Evolutionary conservation across 768 basidiomycete species (phyloP), one percentile per base, ranked within the genome.

Genomic region (Dentipellis fragilis): DNA sequence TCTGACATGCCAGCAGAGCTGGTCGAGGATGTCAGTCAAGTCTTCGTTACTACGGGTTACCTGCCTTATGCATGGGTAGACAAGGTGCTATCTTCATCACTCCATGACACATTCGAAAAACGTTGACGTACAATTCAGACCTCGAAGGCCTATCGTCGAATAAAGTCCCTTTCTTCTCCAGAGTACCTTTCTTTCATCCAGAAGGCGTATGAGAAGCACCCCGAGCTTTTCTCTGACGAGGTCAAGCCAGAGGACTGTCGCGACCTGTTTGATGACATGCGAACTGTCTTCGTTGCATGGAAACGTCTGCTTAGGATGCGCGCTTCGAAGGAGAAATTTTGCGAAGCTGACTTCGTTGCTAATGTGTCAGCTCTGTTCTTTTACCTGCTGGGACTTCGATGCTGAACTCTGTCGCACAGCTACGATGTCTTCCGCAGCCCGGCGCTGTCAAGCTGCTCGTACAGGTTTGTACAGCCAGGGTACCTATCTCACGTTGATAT

Each of bases 281-380:
- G 68, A 23, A 63, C 59, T 4, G 75, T 80, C 9, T 75, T 71
- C 51, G 65, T 66, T 3, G 75, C 77, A 14, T 81, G 78, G 78
- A 68, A 70, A 23, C 70, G 69, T 38, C 66, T 79, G 7, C 62
- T 65, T 9, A 66, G 64, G 54, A 78, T 80, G 76, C 71, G 66
- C n/a, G 64, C 64, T 5, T 71, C 72, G 5, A 71, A 71, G 17
- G 74, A 78, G 52, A 79, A 70, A 61, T 75, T 72, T 67, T 78
- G 76, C 2, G 80, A 82, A 59, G 77, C 79, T 1, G 80, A 80
- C 58, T 80, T 72, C 55, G 78, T 72, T 14, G 72, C 74, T n/a
- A 77, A 76, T 51, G 78, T 81, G 78, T 82, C n/a, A n/a, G n/a
- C n/a, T n/a, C 64, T 50, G 78, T 66, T 10, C 42, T 54, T 51